Percentiles rank a stretch among this genome's conserved stretches.
Conservation (phyloP, 352 stramenopile genomes). For the Pythium diclinum region DNA sequence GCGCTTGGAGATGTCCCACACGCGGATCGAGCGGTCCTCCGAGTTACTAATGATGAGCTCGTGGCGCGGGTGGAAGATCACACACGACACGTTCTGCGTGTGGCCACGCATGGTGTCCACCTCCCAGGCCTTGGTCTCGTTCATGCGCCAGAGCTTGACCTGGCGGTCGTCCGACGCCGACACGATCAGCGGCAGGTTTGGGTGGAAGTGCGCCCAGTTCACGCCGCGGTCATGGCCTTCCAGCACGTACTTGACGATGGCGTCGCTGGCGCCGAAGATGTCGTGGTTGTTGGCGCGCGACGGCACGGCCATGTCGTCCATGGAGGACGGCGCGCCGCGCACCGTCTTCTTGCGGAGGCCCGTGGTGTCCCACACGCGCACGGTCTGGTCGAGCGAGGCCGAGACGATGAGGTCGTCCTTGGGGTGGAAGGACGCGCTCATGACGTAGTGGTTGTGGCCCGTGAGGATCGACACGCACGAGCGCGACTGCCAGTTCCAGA, state of each 20-base stretch:
- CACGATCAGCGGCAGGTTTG: slow-evolving; percentile 97
- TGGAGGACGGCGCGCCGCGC: slow-evolving; percentile 78
- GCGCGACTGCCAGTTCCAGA: slow-evolving; percentile 99
- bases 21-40: slow-evolving; percentile 98
- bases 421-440: slow-evolving; percentile 99
- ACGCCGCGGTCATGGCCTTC: slow-evolving; percentile 99
- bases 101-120: slow-evolving; percentile 99
- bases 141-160: slow-evolving; percentile 99
- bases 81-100: slow-evolving; percentile 99
- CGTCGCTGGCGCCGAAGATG: slow-evolving; percentile 98
- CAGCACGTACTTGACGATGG: slow-evolving; percentile 99
- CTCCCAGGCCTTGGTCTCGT: slow-evolving; percentile 99
- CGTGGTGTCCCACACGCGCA: slow-evolving; percentile 98
- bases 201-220: slow-evolving; percentile 99
- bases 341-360: slow-evolving; percentile 98
- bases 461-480: slow-evolving; percentile 99
- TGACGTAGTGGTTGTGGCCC: slow-evolving; percentile 99
- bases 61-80: slow-evolving; percentile 99
- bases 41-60: slow-evolving; percentile 99
- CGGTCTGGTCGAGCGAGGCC: slow-evolving; percentile 98
- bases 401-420: slow-evolving; percentile 99
- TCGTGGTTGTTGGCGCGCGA: slow-evolving; percentile 85
- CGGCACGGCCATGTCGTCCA: slow-evolving; percentile 65
- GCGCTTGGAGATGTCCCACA: slow-evolving; percentile 99
- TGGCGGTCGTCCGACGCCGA: slow-evolving; percentile 98